Evolutionary conservation across 805 yeast genomes (phyloP), one percentile per base, ranked within the genome.

Genomic region (Starmerella vaccinii): DNA sequence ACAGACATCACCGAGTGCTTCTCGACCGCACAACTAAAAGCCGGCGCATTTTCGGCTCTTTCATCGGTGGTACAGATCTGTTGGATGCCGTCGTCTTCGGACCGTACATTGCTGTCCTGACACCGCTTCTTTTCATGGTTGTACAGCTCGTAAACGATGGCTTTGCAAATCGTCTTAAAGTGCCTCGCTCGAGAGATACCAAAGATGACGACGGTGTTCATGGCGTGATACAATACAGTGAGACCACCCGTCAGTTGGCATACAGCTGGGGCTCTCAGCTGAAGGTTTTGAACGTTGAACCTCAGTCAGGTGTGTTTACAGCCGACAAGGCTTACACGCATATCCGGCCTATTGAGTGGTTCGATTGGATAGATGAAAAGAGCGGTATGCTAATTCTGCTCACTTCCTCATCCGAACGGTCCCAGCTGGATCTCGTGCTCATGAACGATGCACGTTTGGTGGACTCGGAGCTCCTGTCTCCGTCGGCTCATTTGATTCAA

Each of bases 401-500:
- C 7, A 27, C 45, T 5, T 16, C 45, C 6, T 24, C 78, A 2
- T 75, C 82, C 0, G 58, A 63, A 6, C 71, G 79, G 0, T 77
- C 75, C 45, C 66, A 74, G n/a, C 38, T 43, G 1, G 41, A 56
- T 77, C 21, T 55, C 74, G 3, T 58, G 77, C 16, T 54, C 76
- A 24, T 71, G 73, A 49, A 68, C 7, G 51, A 48, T 15, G 35
- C 51, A 6, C 50, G 89, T 74, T 24, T 86, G 78, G 63, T 92
- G 96, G 38, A 88, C 81, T 47, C 97, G 69, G 55, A 85, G 72
- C 45, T 95, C 71, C 1, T 90, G 83, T 13, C 83, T 37, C 18
- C 57, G 40, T 19, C 50, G 4, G 10, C 30, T 1, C 18, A 32
- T 13, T 13, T 43, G 26, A 10, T 67, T 32, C 61, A 76, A 3